Percentiles rank a stretch among this genome's conserved stretches.
Conservation (phyloP, 1,284 basidiomycete genomes). For the Boletus holoroseus region DNA sequence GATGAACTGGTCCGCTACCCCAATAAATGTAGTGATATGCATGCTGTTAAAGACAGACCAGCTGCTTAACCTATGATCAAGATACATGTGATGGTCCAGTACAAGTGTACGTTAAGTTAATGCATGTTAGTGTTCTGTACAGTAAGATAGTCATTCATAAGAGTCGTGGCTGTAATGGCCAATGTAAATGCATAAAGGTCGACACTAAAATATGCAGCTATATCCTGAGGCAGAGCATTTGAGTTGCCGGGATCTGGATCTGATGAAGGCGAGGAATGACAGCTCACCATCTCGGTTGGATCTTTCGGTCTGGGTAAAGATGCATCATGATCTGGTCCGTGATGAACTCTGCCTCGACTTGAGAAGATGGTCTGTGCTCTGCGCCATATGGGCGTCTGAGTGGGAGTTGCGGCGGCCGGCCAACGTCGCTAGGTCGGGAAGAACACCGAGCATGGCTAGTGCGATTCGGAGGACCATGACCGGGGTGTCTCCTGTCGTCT, state of each 20-base stretch:
- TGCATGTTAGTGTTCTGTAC: slow-evolving; percentile 10
- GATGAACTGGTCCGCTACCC: background rate
- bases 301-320: slow-evolving; percentile 31
- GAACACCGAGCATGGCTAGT: background rate
- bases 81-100: slow-evolving; percentile 15
- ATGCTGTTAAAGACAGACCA: slow-evolving; percentile 15
- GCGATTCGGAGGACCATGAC: slow-evolving; percentile 6
- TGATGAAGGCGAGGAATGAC: background rate
- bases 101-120: slow-evolving; percentile 22
- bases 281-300: slow-evolving; percentile 32
- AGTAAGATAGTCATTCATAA: slow-evolving; percentile 17
- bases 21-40: background rate
- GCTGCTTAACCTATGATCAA: slow-evolving; percentile 13
- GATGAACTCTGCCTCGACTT: slow-evolving; percentile 32
- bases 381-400: slow-evolving; percentile 15
- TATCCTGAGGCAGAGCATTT: slow-evolving; percentile 21
- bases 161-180: slow-evolving; percentile 11
- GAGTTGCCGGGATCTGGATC: background rate
- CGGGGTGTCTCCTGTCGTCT: slow-evolving; percentile 5
- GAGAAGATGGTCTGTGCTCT: slow-evolving; percentile 21
- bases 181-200: slow-evolving; percentile 8
- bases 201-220: slow-evolving; percentile 5
- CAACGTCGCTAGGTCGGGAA: slow-evolving; percentile 20
- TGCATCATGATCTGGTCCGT: slow-evolving; percentile 34
- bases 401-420: slow-evolving; percentile 16